Evolutionary conservation across 805 yeast genomes (phyloP).

Genomic region (Saccharomyces paradoxus): DNA sequence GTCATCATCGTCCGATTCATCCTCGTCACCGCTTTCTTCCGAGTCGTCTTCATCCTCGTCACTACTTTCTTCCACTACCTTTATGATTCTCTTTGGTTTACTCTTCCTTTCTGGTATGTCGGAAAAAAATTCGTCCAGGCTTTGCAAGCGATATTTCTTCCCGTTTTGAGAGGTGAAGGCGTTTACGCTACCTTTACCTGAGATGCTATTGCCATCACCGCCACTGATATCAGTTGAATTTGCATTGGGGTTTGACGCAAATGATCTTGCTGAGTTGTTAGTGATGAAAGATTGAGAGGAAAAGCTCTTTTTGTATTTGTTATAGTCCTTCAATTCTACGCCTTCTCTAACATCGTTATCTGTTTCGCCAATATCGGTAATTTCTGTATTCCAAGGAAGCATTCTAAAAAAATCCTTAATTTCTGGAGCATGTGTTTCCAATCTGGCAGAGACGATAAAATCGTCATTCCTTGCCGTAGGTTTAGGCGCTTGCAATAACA

Average conservation of each 20-base stretch:
- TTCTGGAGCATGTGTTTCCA: background rate
- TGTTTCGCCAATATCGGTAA: slow-evolving; percentile 2
- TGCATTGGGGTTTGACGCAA: slow-evolving; percentile 7
- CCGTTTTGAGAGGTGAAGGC: slow-evolving; percentile 18
- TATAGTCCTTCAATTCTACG: slow-evolving; percentile 35
- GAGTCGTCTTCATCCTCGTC: slow-evolving; percentile 29
- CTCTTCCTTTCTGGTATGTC: slow-evolving; percentile 33
- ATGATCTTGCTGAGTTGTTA: slow-evolving; percentile 1
- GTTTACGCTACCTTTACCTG: slow-evolving; percentile 1
- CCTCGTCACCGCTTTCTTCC: slow-evolving; percentile 10
- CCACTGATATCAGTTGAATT: background rate
- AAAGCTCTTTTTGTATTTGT: slow-evolving; percentile 28
- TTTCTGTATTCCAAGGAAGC: slow-evolving; percentile 16
- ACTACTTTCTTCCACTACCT: slow-evolving; percentile 27
- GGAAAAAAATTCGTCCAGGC: slow-evolving; percentile 79
- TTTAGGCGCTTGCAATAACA: slow-evolving; percentile 71
- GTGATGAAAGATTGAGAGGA: slow-evolving; percentile 21
- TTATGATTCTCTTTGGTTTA: slow-evolving; percentile 28
- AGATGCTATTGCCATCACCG: background rate
- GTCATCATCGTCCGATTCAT: background rate
- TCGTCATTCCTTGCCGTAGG: slow-evolving; percentile 40
- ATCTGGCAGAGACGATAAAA: background rate
- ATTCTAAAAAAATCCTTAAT: background rate
- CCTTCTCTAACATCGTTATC: slow-evolving; percentile 31
- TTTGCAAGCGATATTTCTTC: slow-evolving; percentile 53